Base-by-base conservation (phyloP, 2,329 filamentous ascomycete genomes). In the Graphium sp. region DNA sequence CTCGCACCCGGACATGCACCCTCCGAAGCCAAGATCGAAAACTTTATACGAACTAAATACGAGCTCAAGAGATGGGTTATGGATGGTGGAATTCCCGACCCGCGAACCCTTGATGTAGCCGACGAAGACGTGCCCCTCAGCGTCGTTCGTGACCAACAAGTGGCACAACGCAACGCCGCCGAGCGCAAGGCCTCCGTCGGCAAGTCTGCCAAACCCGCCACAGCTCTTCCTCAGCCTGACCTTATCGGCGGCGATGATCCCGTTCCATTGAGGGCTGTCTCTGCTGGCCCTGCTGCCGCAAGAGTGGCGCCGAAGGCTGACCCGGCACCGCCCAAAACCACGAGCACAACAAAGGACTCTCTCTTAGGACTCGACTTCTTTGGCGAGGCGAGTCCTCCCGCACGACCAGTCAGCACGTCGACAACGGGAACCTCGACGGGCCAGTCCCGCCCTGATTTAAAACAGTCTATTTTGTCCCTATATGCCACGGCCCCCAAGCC, bases 21-120 rank as follows among this genome's bases (percentile, higher is more conserved):
- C 2, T 93, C 87, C 14, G 91, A 98, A 59, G 70, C 80, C 40
- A 98, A 98, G 66, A 95, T 98, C 42, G 89, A 98, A 66, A 98
- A 95, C 62, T 98, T 98, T 47, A 95, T 98, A 44, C 75, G 89
- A 40, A 98, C 91, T 32, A 98, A 98, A 55, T 98, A 98, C 53
- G 89, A 98, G 52, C 79, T 89, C 30, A 95, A 93, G 68, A 69
- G 91, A 57, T 98, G 89, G 89, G 79, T 84, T n/a, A 95, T 95
- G 85, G 89, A 98, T 35, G 89, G 89, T 2, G 74, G 74, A 5
- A 87, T 91, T 47, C 91, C 91, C 5, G 84, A 95, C 48, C 89
- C 91, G n/a, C 66, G 81, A 4, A 81, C 79, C 2, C 56, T 98
- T 29, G 83, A 91, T 47, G 72, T 60, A 10, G 80, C 83, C 11